phyloP scores from a whole-genome alignment of 2,329 filamentous ascomycete species.

The Aspergillus hortae region DNA sequence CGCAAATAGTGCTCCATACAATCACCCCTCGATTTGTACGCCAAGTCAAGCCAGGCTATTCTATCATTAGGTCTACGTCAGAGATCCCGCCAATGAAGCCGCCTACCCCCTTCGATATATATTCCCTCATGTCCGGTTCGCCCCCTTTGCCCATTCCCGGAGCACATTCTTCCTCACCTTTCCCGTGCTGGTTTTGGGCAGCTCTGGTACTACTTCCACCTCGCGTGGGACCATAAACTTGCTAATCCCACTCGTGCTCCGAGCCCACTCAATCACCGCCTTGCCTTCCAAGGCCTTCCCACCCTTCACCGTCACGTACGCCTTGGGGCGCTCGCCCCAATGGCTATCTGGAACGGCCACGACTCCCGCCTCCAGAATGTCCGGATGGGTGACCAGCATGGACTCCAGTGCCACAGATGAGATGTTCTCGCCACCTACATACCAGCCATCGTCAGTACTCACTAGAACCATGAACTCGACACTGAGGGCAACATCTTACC shows the following conservation, averaged over 20 bases:
- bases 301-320: conserved; percentile 77
- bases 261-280: conserved; percentile 83
- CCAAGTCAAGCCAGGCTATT: too few relatives aligned
- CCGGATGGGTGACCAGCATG: conserved; percentile 82
- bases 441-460: conserved; percentile 1
- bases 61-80: too few relatives aligned
- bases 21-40: too few relatives aligned
- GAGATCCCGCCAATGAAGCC: not conserved
- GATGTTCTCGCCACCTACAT: conserved; percentile 87
- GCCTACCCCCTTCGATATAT: not conserved
- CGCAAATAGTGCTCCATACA: too few relatives aligned
- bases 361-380: conserved; percentile 86
- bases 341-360: conserved; percentile 82
- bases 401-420: conserved; percentile 88
- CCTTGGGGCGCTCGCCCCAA: conserved; percentile 96
- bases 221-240: conserved; percentile 80
- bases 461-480: not conserved
- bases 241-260: conserved; percentile 73
- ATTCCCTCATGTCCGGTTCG: conserved; percentile 20
- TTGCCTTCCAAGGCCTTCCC: conserved; percentile 59
- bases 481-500: conserved; percentile 49
- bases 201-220: conserved; percentile 74
- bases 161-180: conserved; percentile 96
- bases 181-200: conserved; percentile 95
- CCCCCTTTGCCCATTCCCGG: conserved; percentile 71